Evolutionary conservation across 805 yeast species (phyloP).

Genomic region (Hagleromyces aurorensis): DNA sequence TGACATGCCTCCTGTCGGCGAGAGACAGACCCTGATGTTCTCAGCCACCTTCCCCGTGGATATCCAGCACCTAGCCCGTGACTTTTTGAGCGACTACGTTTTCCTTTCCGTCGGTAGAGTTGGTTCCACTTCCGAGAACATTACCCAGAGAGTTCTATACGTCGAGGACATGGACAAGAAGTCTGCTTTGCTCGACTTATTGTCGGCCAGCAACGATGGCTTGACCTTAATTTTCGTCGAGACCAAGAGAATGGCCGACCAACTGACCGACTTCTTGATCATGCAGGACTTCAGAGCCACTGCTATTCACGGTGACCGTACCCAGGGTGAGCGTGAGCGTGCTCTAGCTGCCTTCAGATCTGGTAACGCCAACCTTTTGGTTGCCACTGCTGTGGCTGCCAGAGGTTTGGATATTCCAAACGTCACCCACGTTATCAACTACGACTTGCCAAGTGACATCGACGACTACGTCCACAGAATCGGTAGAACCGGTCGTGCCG

Average conservation of each 20-base stretch:
- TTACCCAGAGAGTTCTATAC: slow-evolving; percentile 85
- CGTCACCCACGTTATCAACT: slow-evolving; percentile 95
- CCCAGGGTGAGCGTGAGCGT: slow-evolving; percentile 95
- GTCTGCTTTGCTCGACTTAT: slow-evolving; percentile 80
- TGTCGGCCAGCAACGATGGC: slow-evolving; percentile 72
- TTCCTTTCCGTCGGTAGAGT: slow-evolving; percentile 98
- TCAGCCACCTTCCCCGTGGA: slow-evolving; percentile 99
- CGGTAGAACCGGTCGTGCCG: slow-evolving; percentile 99
- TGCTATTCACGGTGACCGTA: slow-evolving; percentile 98
- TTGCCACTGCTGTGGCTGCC: slow-evolving; percentile 99
- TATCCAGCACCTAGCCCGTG: slow-evolving; percentile 94
- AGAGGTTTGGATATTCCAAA: slow-evolving; percentile 99
- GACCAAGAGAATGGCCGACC: slow-evolving; percentile 98
- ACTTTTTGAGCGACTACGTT: slow-evolving; percentile 90
- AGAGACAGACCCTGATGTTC: slow-evolving; percentile 96
- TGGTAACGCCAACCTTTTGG: slow-evolving; percentile 89
- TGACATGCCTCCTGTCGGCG: slow-evolving; percentile 89
- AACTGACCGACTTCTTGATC: slow-evolving; percentile 84
- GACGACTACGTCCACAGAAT: slow-evolving; percentile 99
- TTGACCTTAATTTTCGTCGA: slow-evolving; percentile 93
- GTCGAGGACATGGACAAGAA: slow-evolving; percentile 93
- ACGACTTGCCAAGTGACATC: slow-evolving; percentile 92
- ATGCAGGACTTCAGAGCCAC: slow-evolving; percentile 92
- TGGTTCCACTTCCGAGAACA: slow-evolving; percentile 98
- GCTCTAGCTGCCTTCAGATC: slow-evolving; percentile 90